phyloP scores from a whole-genome alignment of 441 rosid species.

The Flueggea neowawraea region DNA sequence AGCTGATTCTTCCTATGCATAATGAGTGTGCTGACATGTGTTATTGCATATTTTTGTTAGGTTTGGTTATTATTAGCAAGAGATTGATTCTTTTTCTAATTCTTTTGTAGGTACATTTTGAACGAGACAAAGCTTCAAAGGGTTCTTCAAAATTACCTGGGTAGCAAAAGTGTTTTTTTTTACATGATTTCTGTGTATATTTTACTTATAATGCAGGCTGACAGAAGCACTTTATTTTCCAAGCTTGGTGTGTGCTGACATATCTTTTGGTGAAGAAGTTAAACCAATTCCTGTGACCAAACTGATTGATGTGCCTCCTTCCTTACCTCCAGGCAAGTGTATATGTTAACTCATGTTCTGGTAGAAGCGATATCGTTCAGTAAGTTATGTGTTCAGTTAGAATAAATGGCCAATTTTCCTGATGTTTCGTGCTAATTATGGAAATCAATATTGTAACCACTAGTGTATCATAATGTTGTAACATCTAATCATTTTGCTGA shows the following conservation, averaged over 20 bases:
- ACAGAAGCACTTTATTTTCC: no score
- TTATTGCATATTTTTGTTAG: neutral
- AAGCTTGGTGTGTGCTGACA: conserved; percentile 78
- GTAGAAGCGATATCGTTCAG: no score
- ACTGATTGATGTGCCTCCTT: conserved; percentile 72
- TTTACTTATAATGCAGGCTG: no score
- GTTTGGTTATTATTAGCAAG: neutral
- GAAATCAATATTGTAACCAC: no score
- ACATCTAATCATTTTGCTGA: no score
- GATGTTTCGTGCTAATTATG: no score
- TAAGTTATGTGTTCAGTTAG: neutral
- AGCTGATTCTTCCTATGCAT: neutral
- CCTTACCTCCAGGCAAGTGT: conserved; percentile 58
- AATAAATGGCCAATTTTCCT: no score
- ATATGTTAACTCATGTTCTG: neutral
- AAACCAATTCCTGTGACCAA: conserved; percentile 80
- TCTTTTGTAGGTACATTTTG: conserved; percentile 34
- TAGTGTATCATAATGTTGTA: no score
- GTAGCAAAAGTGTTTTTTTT: conserved; percentile 21
- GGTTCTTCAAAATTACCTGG: conserved; percentile 29
- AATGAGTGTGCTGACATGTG: no score
- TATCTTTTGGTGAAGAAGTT: conserved; percentile 54
- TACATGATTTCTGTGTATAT: no score
- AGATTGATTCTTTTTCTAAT: conserved; percentile 8
- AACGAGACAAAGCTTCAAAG: conserved; percentile 18